These are phyloP conservation scores for Pezicula carpinea DNA, from an alignment of 2,329 filamentous ascomycete species.

Conservation along the genomic window DNA sequence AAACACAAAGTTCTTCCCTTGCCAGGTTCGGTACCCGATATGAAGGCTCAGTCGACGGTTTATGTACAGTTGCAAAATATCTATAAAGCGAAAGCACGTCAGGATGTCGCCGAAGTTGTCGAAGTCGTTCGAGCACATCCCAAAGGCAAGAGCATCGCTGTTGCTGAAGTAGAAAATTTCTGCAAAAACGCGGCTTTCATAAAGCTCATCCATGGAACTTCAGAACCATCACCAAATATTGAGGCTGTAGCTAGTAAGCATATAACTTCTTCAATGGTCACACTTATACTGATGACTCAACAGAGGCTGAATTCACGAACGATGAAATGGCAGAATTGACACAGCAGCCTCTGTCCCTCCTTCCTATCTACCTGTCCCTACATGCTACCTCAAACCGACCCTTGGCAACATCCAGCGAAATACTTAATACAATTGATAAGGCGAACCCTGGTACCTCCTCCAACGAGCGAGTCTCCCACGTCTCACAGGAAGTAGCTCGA, in stretches of 20 bases:
- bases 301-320: slow-evolving; percentile 50
- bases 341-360: slow-evolving; percentile 45
- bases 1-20: slow-evolving; percentile 73
- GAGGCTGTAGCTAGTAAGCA: slow-evolving; percentile 21
- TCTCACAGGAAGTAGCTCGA: slow-evolving; percentile 65
- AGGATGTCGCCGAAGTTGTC: slow-evolving; percentile 73
- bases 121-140: slow-evolving; percentile 51
- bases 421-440: slow-evolving; percentile 42
- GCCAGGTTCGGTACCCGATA: slow-evolving; percentile 85
- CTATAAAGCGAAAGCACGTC: slow-evolving; percentile 82
- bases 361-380: slow-evolving; percentile 67
- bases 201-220: slow-evolving; percentile 65
- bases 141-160: slow-evolving; percentile 51
- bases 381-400: slow-evolving; percentile 44
- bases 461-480: slow-evolving; percentile 46
- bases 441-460: slow-evolving; percentile 42
- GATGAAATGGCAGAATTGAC: slow-evolving; percentile 44
- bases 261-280: background rate
- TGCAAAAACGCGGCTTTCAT: slow-evolving; percentile 95
- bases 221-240: slow-evolving; percentile 13
- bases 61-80: slow-evolving; percentile 90
- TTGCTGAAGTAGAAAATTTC: slow-evolving; percentile 79
- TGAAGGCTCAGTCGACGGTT: slow-evolving; percentile 90
- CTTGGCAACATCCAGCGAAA: slow-evolving; percentile 44
- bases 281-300: slow-evolving; percentile 22